phyloP scores from a whole-genome alignment of 345 rosid genomes.

The Corymbia maculata region DNA sequence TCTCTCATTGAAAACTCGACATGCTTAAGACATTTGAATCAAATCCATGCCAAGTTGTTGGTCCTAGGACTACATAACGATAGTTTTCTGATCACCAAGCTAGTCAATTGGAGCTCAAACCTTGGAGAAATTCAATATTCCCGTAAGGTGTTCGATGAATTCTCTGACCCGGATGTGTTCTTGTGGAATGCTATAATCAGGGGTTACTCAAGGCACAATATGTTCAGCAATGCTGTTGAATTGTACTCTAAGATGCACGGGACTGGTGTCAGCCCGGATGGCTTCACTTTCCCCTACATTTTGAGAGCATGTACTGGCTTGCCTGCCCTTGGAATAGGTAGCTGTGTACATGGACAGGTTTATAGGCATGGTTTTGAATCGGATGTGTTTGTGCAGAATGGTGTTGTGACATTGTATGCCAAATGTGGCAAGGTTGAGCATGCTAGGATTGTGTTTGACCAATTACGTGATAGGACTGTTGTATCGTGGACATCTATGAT shows the following conservation, averaged over 20 bases:
- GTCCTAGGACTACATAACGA: neutral
- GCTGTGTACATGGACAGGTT: conserved; percentile 45
- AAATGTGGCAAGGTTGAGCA: conserved; percentile 20
- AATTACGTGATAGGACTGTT: conserved; percentile 38
- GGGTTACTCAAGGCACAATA: conserved; percentile 4
- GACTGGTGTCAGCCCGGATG: neutral
- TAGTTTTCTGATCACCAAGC: conserved; percentile 6
- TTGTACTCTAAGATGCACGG: neutral
- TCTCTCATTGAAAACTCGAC: neutral
- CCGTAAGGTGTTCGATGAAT: conserved; percentile 5
- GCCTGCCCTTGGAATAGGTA: conserved; percentile 15
- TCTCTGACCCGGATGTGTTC: conserved; percentile 1
- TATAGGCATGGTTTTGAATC: conserved; percentile 30
- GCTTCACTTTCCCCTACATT: conserved; percentile 6
- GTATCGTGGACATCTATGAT: conserved; percentile 57
- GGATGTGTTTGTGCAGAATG: conserved; percentile 54
- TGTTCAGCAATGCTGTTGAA: neutral
- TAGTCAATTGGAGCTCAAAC: neutral
- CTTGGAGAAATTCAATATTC: neutral
- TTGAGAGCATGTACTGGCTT: conserved; percentile 2
- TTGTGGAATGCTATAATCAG: conserved; percentile 9
- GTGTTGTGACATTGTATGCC: conserved; percentile 26
- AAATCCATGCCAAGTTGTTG: conserved; percentile 1
- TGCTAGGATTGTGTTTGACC: conserved; percentile 48
- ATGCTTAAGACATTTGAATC: neutral